Evolutionary conservation across 2,329 filamentous ascomycete species (phyloP), one percentile per base, ranked within the genome.

Genomic region (Ilyonectria robusta): DNA sequence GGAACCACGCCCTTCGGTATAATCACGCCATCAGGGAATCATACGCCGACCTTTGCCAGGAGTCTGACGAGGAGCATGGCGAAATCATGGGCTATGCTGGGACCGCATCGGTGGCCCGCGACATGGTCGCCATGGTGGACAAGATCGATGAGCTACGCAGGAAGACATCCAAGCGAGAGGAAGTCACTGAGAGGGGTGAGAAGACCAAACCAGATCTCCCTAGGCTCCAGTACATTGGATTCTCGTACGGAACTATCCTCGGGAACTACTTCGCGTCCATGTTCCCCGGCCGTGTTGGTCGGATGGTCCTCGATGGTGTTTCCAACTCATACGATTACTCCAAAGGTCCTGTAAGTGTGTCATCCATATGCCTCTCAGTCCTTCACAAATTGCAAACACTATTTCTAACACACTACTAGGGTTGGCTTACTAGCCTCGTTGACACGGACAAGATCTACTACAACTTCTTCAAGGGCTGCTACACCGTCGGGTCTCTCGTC

Each of bases 201-300:
- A 31, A 56, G 61, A n/a, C 35, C 15, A 11, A 37, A 35, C 10
- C 56, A 19, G 44, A 72, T 26, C 59, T 70, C 2, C 64, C 67
- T 3, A 47, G 72, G 11, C 69, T 87, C 33, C 83, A 84, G 70
- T 88, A 86, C 69, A 82, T 84, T 78, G 85, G 86, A 0, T 82
- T 87, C 59, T 86, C 84, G 6, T 88, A 88, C 19, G 79, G 80
- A 17, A 80, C 78, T 2, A 19, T 79, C 0, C 72, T 81, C 0
- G 80, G 80, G 1, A 80, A 80, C 47, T 78, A 77, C 33, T 79
- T 81, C 67, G 77, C 79, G 2, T 77, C 79, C 33, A 74, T 81
- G 76, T 81, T 78, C 37, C 78, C 80, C 0, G 78, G 71, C 1
- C 75, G 80, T 3, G 71, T 86, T 9, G 83, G 79, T 0, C 79